A percentile compares a stretch with the other conserved stretches of the same genome.
Evolutionary conservation across 2,329 filamentous ascomycete species (phyloP).

Genomic region (Colletotrichum eremochloae): DNA sequence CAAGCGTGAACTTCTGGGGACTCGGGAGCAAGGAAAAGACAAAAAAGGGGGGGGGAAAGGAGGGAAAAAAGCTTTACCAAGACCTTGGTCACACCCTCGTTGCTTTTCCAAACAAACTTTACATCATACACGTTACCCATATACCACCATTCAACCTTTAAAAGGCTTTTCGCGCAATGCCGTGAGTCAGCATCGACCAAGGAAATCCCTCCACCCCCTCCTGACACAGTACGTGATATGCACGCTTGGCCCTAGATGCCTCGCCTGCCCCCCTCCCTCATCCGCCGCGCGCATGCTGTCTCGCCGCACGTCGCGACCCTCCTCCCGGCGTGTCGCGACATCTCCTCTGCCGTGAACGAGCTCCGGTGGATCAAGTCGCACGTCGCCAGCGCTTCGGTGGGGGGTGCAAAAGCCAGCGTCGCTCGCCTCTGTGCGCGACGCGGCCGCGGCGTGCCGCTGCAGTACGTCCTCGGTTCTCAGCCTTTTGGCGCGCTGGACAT

Average conservation of each 20-base stretch:
- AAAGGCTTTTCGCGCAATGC: neutral
- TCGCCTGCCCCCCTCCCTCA: constrained; percentile 70
- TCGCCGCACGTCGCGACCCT: constrained; percentile 71
- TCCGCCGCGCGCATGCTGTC: constrained; percentile 66
- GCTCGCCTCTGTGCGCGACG: constrained; percentile 62
- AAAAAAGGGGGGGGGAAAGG: too few species aligned
- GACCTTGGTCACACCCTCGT: neutral
- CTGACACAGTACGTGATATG: neutral
- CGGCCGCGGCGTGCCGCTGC: constrained; percentile 79
- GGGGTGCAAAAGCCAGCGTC: constrained; percentile 9
- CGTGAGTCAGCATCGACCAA: constrained; percentile 3
- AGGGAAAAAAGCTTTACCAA: neutral
- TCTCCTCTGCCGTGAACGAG: constrained; percentile 76
- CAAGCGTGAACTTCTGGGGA: constrained; percentile 23
- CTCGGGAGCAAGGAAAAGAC: neutral
- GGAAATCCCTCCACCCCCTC: neutral
- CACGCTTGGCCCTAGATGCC: constrained; percentile 62
- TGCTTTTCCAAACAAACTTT: neutral
- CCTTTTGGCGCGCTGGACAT: constrained; percentile 90
- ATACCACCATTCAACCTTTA: neutral
- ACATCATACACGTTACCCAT: neutral
- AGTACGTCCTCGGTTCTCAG: constrained; percentile 90
- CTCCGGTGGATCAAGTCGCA: constrained; percentile 80
- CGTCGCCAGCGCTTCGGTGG: constrained; percentile 52
- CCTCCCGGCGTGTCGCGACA: constrained; percentile 72